Base-by-base conservation (phyloP, 2,329 filamentous ascomycete genomes). In the Dactylonectria macrodidyma region DNA sequence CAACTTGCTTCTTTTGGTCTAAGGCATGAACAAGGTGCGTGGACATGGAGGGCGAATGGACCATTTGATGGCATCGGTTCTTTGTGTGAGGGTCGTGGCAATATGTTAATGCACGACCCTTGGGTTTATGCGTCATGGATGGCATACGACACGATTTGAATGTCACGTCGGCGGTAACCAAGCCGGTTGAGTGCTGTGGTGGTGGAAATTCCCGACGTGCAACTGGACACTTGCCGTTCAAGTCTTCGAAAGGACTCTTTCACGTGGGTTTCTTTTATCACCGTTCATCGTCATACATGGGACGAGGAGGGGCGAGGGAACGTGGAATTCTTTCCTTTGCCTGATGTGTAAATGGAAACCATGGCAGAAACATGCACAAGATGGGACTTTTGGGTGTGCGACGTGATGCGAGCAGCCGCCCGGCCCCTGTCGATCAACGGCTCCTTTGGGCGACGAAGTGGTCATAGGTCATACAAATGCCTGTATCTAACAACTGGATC, bases 391-490 rank as follows among this genome's bases (percentile, higher is more conserved):
- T 36, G 51, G 4, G 30, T 24, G 51, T 54, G 16, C 41, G 48
- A 55, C 46, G 50, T 38, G 48, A 50, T 33, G 52, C 59, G 12
- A 61, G 38, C 54, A n/a, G 33, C n/a, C 33, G 33, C 26, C 26
- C 26, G 10, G 33, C 30, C 50, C 67, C 67, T 75, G 72, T 48
- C 69, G 71, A 74, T 73, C 72, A 63, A 47, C 46, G 41, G 41
- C 57, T 68, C 14, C 41, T 46, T 61, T 38, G 22, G 71, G 54
- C 54, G 44, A 51, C 41, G 55, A 56, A 41, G 26, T 56, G 50
- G 62, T 34, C 30, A 4, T 22, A 10, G 30, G 11, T 19, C 5
- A 30, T 14, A 24, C 14, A 38, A n/a, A 24, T 12, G 51, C 51
- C 51, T 30, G 51, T n/a, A 14, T 54, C 1, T 9, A 38, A n/a